Conservation (phyloP, 2,329 filamentous ascomycete genomes). For the Phaeomoniella chlamydospora region DNA sequence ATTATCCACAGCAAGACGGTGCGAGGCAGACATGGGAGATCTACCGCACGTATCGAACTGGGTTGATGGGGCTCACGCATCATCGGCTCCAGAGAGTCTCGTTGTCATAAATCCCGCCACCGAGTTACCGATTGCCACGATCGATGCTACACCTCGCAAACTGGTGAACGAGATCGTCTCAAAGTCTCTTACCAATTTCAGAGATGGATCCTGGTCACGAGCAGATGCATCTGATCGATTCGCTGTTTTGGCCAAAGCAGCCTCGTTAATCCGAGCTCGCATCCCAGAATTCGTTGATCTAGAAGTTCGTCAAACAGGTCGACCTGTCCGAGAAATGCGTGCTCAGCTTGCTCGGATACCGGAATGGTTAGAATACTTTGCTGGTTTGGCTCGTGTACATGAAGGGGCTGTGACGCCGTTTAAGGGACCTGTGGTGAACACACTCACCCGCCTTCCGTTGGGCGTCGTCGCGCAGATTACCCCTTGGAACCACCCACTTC, state of each 20-base stretch:
- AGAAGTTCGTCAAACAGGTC: conserved; percentile 55
- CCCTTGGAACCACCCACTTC: conserved; percentile 22
- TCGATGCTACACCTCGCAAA: conserved; percentile 42
- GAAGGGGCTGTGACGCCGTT: conserved; percentile 54
- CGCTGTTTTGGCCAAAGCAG: conserved; percentile 46
- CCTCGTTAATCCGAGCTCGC: conserved; percentile 35
- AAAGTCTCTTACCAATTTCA: conserved; percentile 22
- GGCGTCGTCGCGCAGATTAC: conserved; percentile 25
- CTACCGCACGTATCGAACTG: conserved; percentile 16
- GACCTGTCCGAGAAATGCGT: conserved; percentile 54
- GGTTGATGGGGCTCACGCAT: conserved; percentile 13
- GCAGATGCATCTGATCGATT: conserved; percentile 43
- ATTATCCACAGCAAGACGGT: too few species aligned
- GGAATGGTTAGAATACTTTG: conserved; percentile 58
- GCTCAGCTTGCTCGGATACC: conserved; percentile 47
- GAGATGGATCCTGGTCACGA: conserved; percentile 41
- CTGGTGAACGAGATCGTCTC: conserved; percentile 37
- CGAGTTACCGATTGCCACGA: conserved; percentile 14
- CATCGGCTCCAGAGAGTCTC: conserved; percentile 8
- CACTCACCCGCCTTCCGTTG: conserved; percentile 19
- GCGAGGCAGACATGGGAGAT: conserved; percentile 5
- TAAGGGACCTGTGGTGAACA: conserved; percentile 23
- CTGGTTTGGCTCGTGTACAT: conserved; percentile 50
- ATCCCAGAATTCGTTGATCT: conserved; percentile 44
- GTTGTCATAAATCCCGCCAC: conserved; percentile 17